Evolutionary conservation across 73 alveolate species (phyloP), one percentile per base, ranked within the genome.

Genomic region (Symbiodinium pilosum): DNA sequence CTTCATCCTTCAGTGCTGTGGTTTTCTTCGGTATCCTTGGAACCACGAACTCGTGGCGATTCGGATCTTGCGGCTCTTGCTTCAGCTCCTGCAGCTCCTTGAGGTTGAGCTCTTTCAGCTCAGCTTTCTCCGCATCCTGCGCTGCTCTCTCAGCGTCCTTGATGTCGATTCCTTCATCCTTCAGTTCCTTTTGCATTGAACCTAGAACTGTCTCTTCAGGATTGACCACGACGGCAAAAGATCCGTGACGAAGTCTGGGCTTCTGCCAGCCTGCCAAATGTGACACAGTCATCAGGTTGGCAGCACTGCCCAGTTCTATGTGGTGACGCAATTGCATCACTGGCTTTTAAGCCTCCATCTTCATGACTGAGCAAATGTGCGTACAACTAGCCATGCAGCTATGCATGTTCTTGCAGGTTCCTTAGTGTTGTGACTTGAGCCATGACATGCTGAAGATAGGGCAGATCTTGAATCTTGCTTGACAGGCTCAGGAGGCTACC

Each of bases 11-110:
- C 28, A 8, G 30, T 8, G 85, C 44, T 24, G 21, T 24, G 85
- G 44, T 36, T 16, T 84, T 2, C 51, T 91, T 71, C 6, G 97
- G 88, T 88, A 91, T 43, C 95, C 47, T 41, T 43, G 97, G 97
- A 24, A 91, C 97, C 1, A 71, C 47, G 64, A 91, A 91, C 97
- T 91, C 97, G 18, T 91, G 97, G 34, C 88, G 88, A 41, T 84
- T 18, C 32, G 52, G 81, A 43, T 39, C 42, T 32, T 43, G 71
- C 14, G 43, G 71, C 86, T 75, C 47, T 47, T 75, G 11, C 44
- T 36, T 30, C 30, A 36, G 86, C 51, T 81, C 87, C 87, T 81
- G 38, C 38, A 40, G 59, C 34, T 36, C 87, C 54, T 81, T 81
- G 59, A 36, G 54, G 3, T 1, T 39, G 39, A 24, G 32, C 87